These are phyloP conservation scores for Tuber brumale DNA, from an alignment of 495 filamentous ascomycete genomes.

Conservation along the genomic window DNA sequence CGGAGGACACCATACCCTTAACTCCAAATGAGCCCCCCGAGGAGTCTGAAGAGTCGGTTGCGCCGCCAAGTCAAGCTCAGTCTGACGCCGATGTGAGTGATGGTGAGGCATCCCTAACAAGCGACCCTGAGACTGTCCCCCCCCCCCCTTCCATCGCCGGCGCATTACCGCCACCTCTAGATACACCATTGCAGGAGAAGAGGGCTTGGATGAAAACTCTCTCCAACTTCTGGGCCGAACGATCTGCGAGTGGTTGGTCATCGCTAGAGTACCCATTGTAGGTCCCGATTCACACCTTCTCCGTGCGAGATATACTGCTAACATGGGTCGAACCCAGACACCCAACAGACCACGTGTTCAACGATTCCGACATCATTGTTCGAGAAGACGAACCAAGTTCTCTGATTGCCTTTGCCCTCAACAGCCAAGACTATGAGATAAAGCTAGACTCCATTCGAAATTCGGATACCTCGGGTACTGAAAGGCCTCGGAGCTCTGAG, in stretches of 20 bases:
- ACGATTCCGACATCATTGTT: constrained; percentile 95
- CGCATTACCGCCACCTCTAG: constrained; percentile 33
- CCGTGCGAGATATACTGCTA: constrained; percentile 6
- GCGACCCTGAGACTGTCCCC: constrained; percentile 32
- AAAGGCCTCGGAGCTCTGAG: constrained; percentile 42
- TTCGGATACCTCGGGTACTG: constrained; percentile 45
- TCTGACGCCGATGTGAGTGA: constrained; percentile 40
- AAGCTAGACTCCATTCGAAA: constrained; percentile 70
- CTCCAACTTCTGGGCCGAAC: constrained; percentile 96
- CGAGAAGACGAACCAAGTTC: constrained; percentile 97
- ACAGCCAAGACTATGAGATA: constrained; percentile 71
- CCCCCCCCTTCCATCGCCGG: constrained; percentile 27
- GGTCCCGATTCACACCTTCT: constrained; percentile 4
- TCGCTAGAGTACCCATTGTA: constrained; percentile 81
- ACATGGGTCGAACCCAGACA: constrained; percentile 43
- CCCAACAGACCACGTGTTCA: constrained; percentile 86
- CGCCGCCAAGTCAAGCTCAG: constrained; percentile 29
- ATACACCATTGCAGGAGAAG: constrained; percentile 71
- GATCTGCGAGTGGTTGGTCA: constrained; percentile 94
- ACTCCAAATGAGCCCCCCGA: constrained; percentile 20
- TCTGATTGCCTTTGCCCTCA: constrained; percentile 84
- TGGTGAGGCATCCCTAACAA: constrained; percentile 35
- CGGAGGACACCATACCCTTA: constrained; percentile 7
- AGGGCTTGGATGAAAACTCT: constrained; percentile 89
- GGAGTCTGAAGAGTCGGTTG: constrained; percentile 19